Percentiles rank a stretch among this genome's conserved stretches.
Evolutionary conservation across 2,329 filamentous ascomycete species (phyloP).

Genomic region (Paradendryphiella salina): DNA sequence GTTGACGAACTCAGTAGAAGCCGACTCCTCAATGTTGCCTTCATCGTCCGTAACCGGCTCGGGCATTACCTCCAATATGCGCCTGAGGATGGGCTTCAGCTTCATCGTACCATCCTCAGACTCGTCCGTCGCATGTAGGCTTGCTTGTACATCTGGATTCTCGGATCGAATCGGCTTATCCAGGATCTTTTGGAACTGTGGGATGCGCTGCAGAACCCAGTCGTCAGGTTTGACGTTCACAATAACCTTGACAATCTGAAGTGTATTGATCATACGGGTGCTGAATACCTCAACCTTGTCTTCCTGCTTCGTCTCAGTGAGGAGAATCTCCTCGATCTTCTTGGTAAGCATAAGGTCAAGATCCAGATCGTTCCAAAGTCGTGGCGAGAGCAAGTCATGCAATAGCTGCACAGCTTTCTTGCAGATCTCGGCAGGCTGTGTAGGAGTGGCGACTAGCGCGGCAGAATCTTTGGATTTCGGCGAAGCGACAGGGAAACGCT

Average conservation of each 20-base stretch:
- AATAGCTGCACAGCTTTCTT: constrained; percentile 82
- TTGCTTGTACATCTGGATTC: constrained; percentile 90
- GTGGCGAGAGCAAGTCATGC: constrained; percentile 79
- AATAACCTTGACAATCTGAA: constrained; percentile 89
- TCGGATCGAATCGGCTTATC: constrained; percentile 89
- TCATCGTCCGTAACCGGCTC: constrained; percentile 82
- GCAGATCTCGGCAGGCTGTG: constrained; percentile 73
- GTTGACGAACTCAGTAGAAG: constrained; percentile 83
- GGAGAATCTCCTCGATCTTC: constrained; percentile 81
- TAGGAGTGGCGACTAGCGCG: constrained; percentile 41
- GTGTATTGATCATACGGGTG: constrained; percentile 87
- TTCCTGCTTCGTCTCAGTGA: constrained; percentile 64
- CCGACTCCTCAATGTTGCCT: constrained; percentile 72
- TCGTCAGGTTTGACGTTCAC: constrained; percentile 85
- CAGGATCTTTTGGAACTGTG: constrained; percentile 79
- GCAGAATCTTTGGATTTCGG: constrained; percentile 48
- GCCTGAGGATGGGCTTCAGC: constrained; percentile 74
- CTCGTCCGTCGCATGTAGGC: constrained; percentile 74
- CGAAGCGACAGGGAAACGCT: constrained; percentile 72
- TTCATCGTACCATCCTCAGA: constrained; percentile 63
- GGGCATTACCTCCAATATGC: constrained; percentile 86
- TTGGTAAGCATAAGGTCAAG: constrained; percentile 83
- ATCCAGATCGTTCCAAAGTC: constrained; percentile 90
- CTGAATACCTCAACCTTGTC: constrained; percentile 70
- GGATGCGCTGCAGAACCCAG: constrained; percentile 81